phyloP scores from a whole-genome alignment of 176 grass and related monocot species.

The Rhynchospora tenuis region DNA sequence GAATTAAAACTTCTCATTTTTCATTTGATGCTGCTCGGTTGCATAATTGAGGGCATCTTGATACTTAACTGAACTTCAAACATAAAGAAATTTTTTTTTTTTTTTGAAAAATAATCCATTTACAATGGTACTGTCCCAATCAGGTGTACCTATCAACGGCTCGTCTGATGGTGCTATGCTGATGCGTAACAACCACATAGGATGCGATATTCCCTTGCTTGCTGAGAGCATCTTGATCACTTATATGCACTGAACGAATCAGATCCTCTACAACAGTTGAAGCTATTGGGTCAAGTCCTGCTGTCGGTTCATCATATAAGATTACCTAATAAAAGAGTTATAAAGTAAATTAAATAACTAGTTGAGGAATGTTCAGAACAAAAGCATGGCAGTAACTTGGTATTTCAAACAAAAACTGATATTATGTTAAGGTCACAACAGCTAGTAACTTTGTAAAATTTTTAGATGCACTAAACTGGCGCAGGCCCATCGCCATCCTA shows the following conservation, averaged over 20 bases:
- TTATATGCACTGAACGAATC: slow-evolving; percentile 77
- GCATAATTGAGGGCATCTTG: not conserved
- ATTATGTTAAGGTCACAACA: not conserved
- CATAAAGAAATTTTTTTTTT: not conserved
- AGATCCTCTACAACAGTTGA: slow-evolving; percentile 98
- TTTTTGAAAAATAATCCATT: not conserved
- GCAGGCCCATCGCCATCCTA: not conserved
- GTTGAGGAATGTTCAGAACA: not conserved
- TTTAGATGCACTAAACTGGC: not conserved
- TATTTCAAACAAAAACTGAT: not conserved
- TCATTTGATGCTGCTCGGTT: not conserved
- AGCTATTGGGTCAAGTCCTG: slow-evolving; percentile 93
- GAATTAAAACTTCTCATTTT: not conserved
- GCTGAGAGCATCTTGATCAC: slow-evolving; percentile 48
- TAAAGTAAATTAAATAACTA: not conserved
- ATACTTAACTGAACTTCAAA: not conserved
- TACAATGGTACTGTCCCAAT: not conserved
- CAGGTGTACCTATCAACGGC: slow-evolving; percentile 75
- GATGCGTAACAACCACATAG: slow-evolving; percentile 90
- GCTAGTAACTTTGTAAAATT: not conserved
- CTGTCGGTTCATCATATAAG: slow-evolving; percentile 94
- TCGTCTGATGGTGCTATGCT: slow-evolving; percentile 94
- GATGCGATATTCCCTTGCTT: slow-evolving; percentile 83
- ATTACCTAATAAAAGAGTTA: slow-evolving; percentile 45
- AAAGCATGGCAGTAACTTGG: not conserved